Base-by-base conservation (phyloP, 2,329 filamentous ascomycete species). In the Ophiocordyceps camponoti-leonardi region DNA sequence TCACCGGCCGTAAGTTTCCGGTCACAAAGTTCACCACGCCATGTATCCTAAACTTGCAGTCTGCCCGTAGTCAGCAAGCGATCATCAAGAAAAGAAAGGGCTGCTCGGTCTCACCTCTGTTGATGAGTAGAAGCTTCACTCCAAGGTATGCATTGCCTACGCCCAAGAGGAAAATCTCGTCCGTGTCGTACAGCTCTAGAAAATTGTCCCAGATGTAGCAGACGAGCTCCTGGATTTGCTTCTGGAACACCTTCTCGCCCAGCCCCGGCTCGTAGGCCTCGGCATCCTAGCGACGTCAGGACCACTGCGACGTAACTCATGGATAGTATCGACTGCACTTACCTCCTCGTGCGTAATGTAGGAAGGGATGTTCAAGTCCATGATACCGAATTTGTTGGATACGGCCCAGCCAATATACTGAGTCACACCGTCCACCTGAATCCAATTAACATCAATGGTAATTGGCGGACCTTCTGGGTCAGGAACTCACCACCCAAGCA, bases 181-280 rank as follows among this genome's bases (percentile, higher is more conserved):
- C 78, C 0, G 75, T 70, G 2, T 81, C 65, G 44, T 80, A 79
- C 30, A 84, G 71, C 67, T 94, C 85, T 19, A 98, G 78, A 57
- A 95, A 95, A 58, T 98, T 98, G 54, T 95, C 88, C 92, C 92
- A 98, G 14, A 98, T 68, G 56, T 94, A 96, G 49, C 75, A 79
- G 5, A 90, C 77, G 12, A 95, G 67, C 49, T 90, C 80, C 49
- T 83, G 78, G 0, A 76, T 79, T 60, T 76, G 75, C 46, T 69
- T 67, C 49, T 81, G 71, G 8, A 77, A 57, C 1, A 61, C 62
- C 44, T 60, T 63, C 51, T 73, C 73, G 28, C 63, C 63, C 26
- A 64, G 59, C 2, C 61, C 56, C 0, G 68, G 65, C 2, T 64
- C 69, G 49, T 64, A 70, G 1, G 69, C 56, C 33, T 75, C 71